Evolutionary conservation across 2,329 filamentous ascomycete species (phyloP).

Genomic region (Trematosphaeria pertusa): DNA sequence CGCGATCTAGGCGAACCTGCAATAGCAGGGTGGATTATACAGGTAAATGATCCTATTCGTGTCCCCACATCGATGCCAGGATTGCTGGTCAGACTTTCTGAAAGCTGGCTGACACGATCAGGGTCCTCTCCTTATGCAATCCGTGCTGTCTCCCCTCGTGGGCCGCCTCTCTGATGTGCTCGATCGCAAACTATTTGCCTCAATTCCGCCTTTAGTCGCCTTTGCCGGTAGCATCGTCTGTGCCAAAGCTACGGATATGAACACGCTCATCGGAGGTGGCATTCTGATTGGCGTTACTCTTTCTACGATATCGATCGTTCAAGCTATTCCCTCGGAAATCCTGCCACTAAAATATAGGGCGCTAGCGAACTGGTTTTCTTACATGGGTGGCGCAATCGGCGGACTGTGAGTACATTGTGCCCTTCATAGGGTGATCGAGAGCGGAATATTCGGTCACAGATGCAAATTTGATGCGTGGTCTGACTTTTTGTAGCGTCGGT

Average conservation of each 20-base stretch:
- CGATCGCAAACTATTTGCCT: slow-evolving; percentile 62
- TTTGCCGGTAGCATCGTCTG: slow-evolving; percentile 62
- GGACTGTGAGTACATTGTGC: slow-evolving; percentile 57
- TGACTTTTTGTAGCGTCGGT: slow-evolving; percentile 51
- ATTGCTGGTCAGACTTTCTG: neutral
- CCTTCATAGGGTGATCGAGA: too few relatives aligned
- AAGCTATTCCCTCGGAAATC: slow-evolving; percentile 65
- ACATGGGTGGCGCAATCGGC: slow-evolving; percentile 59
- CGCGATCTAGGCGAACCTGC: slow-evolving; percentile 60
- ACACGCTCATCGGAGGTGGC: slow-evolving; percentile 63
- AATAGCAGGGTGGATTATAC: slow-evolving; percentile 64
- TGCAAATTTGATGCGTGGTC: too few relatives aligned
- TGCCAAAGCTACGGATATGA: slow-evolving; percentile 63
- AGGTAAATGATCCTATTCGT: slow-evolving; percentile 38
- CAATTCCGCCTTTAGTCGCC: slow-evolving; percentile 61
- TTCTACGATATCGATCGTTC: slow-evolving; percentile 61
- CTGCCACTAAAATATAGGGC: slow-evolving; percentile 64
- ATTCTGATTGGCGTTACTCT: slow-evolving; percentile 64
- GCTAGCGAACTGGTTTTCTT: slow-evolving; percentile 62
- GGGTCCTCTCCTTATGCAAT: slow-evolving; percentile 65
- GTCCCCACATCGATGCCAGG: neutral
- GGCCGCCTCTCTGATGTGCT: slow-evolving; percentile 65
- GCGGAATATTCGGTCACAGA: too few relatives aligned
- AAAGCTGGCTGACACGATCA: slow-evolving; percentile 30
- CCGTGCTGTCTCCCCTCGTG: slow-evolving; percentile 62